Evolutionary conservation across 805 yeast species (phyloP).

Genomic region (Spathaspora arborariae): DNA sequence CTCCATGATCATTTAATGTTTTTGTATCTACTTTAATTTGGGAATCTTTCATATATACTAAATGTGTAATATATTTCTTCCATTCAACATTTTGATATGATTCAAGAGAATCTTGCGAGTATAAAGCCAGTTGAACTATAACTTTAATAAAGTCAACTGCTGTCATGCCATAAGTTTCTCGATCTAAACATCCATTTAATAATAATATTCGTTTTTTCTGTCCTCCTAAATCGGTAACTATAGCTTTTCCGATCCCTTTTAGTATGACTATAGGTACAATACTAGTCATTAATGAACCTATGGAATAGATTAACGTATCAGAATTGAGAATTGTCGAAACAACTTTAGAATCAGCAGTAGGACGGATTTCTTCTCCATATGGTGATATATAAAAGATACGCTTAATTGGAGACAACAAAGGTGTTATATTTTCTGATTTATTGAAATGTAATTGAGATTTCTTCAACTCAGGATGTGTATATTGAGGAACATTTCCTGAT

Average conservation of each 20-base stretch:
- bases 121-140: constrained; percentile 52
- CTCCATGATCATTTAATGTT: constrained; percentile 37
- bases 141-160: constrained; percentile 57
- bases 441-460: constrained; percentile 72
- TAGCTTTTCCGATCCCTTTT: constrained; percentile 68
- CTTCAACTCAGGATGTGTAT: constrained; percentile 74
- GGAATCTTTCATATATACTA: constrained; percentile 50
- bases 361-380: constrained; percentile 82
- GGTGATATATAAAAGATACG: constrained; percentile 80
- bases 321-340: constrained; percentile 46
- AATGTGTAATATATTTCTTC: constrained; percentile 56
- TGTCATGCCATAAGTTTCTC: constrained; percentile 72
- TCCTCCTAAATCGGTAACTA: constrained; percentile 23
- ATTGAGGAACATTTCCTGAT: constrained; percentile 64
- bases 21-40: constrained; percentile 48
- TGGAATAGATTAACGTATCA: constrained; percentile 64
- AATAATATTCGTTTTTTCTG: constrained; percentile 52
- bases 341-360: constrained; percentile 65
- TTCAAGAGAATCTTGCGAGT: constrained; percentile 38
- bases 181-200: constrained; percentile 69
- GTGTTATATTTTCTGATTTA: constrained; percentile 50
- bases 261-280: constrained; percentile 73
- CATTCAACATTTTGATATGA: constrained; percentile 21
- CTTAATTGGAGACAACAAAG: constrained; percentile 70
- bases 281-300: constrained; percentile 89